Evolutionary conservation across 768 basidiomycete species (phyloP), one percentile per base, ranked within the genome.

Genomic region (Tricholomella constricta): DNA sequence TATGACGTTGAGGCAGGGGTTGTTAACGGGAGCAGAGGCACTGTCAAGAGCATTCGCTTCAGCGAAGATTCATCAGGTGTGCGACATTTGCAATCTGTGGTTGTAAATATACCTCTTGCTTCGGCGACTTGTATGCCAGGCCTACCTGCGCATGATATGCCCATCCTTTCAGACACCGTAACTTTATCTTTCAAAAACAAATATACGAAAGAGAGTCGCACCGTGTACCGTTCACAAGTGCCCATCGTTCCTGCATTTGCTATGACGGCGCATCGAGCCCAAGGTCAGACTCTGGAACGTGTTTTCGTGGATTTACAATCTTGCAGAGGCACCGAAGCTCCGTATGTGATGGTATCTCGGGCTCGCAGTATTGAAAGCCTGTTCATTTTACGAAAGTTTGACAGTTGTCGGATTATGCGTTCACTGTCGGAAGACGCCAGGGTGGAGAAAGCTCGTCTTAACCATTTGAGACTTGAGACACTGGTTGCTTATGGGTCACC

Each of bases 341-440:
- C 67, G 2, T 73, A 73, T 55, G 66, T 72, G 2, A 73, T 73
- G 68, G 38, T 66, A 0, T 77, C 72, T 8, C 43, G 60, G 0
- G 69, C 52, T 0, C 55, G 25, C 2, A 52, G 46, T 0, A 20
- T 71, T 0, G 45, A 62, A 0, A 62, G 62, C 0, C 2, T 62
- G 11, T 37, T 53, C 1, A 48, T 62, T 3, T 26, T 58, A 1
- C 12, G 61, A 2, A 37, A 29, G 8, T 60, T 60, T 26, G n/a
- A n/a, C n/a, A 32, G 7, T 6, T 12, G 6, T 19, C 19, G 19
- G 15, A 48, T 48, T 7, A 25, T 23, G 10, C 25, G 38, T 51
- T 11, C 19, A 8, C 31, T 27, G n/a, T 48, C 40, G 6, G 11
- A 43, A 7, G 46, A 54, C 41, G 15, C 32, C 9, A 4, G 44